Percentiles rank a stretch among this genome's conserved stretches.
Evolutionary conservation across 208 protist genomes (phyloP).

Genomic region (Tetramitus jugosus): DNA sequence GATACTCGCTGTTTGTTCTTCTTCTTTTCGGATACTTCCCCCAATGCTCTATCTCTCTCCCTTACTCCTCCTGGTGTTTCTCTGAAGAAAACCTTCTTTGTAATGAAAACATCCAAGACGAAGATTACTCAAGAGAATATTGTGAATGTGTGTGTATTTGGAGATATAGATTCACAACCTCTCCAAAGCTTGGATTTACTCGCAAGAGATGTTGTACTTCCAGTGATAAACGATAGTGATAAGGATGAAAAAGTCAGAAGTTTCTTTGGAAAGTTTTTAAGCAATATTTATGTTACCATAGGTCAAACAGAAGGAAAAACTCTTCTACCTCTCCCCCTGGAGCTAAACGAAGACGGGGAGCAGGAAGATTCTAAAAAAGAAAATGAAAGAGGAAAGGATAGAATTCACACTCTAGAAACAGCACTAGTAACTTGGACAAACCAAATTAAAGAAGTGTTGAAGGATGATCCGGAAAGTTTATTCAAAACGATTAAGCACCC

Average conservation of each 20-base stretch:
- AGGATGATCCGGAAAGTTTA: constrained; percentile 45
- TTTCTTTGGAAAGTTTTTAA: constrained; percentile 68
- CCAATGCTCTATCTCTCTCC: not conserved
- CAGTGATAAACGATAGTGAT: constrained; percentile 31
- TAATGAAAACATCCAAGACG: not conserved
- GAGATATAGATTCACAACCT: not conserved
- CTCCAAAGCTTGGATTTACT: not conserved
- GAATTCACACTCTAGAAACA: constrained; percentile 76
- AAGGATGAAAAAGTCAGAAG: constrained; percentile 78
- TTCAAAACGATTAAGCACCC: constrained; percentile 61
- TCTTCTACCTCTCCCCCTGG: constrained; percentile 74
- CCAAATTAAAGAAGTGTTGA: constrained; percentile 76
- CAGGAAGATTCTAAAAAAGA: too few relatives aligned
- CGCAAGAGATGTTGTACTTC: not conserved
- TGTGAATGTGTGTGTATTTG: not conserved
- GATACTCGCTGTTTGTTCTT: not conserved
- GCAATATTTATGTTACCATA: constrained; percentile 72
- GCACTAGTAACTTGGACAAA: constrained; percentile 78
- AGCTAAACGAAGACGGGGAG: not conserved
- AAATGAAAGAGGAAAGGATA: too few relatives aligned
- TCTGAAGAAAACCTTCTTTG: not conserved
- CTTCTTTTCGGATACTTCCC: not conserved
- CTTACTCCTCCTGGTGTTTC: not conserved
- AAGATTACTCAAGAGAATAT: constrained; percentile 1
- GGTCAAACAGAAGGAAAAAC: constrained; percentile 81